phyloP scores from a whole-genome alignment of 768 basidiomycete genomes.

The Rhizopogon vulgaris region DNA sequence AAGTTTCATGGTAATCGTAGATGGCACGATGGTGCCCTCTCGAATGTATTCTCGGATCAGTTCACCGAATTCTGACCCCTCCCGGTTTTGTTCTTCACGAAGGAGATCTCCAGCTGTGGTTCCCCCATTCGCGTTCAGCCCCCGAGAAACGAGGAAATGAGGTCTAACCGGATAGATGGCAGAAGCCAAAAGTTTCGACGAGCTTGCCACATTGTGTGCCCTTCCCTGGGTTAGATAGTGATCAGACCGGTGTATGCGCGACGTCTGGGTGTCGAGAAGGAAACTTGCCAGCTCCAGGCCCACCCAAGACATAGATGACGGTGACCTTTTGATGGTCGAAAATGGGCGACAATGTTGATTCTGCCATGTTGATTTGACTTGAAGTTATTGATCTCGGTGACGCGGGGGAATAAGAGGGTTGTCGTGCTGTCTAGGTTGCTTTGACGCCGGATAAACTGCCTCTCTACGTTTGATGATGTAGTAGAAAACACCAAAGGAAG shows the following conservation, averaged over 20 bases:
- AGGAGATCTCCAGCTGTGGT: slow-evolving; percentile 88
- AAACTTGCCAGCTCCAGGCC: slow-evolving; percentile 83
- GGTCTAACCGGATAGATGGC: slow-evolving; percentile 82
- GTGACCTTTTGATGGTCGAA: slow-evolving; percentile 73
- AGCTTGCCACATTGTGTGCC: slow-evolving; percentile 90
- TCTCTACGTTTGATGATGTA: slow-evolving; percentile 51
- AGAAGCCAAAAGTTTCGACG: slow-evolving; percentile 81
- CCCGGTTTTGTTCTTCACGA: slow-evolving; percentile 86
- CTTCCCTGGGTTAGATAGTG: slow-evolving; percentile 55
- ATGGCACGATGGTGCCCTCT: slow-evolving; percentile 92
- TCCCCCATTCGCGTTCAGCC: neutral
- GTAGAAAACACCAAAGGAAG: slow-evolving; percentile 55
- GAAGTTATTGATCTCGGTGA: slow-evolving; percentile 25
- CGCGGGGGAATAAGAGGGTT: slow-evolving; percentile 62
- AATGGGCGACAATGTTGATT: neutral
- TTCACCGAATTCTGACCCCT: slow-evolving; percentile 75
- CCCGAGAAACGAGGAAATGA: neutral
- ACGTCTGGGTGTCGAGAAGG: neutral
- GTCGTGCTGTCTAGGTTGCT: slow-evolving; percentile 53
- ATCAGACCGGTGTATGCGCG: slow-evolving; percentile 3
- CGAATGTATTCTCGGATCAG: slow-evolving; percentile 85
- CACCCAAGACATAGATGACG: slow-evolving; percentile 94
- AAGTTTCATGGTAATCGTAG: slow-evolving; percentile 94
- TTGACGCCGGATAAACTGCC: slow-evolving; percentile 51
- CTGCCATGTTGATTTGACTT: neutral